Evolutionary conservation across 2,329 filamentous ascomycete species (phyloP), one percentile per base, ranked within the genome.

Genomic region (Pseudogymnoascus sp.): DNA sequence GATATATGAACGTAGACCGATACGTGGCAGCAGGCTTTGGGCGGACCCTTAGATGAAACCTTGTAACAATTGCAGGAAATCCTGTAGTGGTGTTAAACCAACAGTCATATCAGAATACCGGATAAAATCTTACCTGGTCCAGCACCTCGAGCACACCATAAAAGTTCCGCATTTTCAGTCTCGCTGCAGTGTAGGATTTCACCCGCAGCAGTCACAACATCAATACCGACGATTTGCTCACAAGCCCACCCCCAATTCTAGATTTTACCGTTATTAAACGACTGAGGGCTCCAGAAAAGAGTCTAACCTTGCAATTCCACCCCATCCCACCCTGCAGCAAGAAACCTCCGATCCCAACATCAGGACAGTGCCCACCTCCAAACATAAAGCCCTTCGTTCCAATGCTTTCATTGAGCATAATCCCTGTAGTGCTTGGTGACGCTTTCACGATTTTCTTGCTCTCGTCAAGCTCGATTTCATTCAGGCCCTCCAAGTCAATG

Each of bases 201-300:
- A 21, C 68, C 68, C 6, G 63, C 67, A 7, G 64, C 62, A 10
- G 67, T 68, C 8, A 70, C 68, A 24, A 70, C 67, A 62, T 70
- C 67, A 40, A 69, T 78, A 62, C 61, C 67, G 3, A 21, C 37
- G 11, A 69, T 59, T 63, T 68, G 59, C 60, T 70, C 65, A 60
- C 81, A 83, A 0, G 80, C 80, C 78, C 80, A 83, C 0, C 82
- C 81, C 81, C 81, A 83, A 65, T 79, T 81, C 79, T 80, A 61
- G 10, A 47, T 47, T 19, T 5, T 19, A 14, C 40, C 11, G 42
- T 47, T 5, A 47, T 24, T 14, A 31, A 38, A 47, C 24, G 42
- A 47, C 24, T 47, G 42, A 14, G 21, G 3, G 19, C 24, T 47
- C 19, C 21, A 14, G 14, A 21, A 56, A 56, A 19, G 26, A 31